Percentiles rank a stretch among this genome's conserved stretches.
phyloP scores from a whole-genome alignment of 352 stramenopile genomes.

The Globisporangium splendens region DNA sequence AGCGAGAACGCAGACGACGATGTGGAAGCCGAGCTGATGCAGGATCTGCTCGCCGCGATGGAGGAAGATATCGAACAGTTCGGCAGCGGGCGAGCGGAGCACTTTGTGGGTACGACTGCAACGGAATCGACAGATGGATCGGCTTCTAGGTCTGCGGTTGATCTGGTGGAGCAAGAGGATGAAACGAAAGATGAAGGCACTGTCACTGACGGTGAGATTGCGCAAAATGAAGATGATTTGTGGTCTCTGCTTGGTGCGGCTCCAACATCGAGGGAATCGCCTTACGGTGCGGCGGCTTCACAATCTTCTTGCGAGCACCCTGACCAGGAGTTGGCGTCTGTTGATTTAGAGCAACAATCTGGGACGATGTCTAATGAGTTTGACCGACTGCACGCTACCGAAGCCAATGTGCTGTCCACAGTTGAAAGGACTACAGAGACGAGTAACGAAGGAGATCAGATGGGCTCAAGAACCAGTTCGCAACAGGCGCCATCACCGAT shows the following conservation, averaged over 20 bases:
- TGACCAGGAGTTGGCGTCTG: background rate
- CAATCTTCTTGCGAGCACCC: background rate
- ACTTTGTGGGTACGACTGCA: slow-evolving; percentile 1
- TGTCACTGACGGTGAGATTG: slow-evolving; percentile 39
- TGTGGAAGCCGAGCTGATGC: slow-evolving; percentile 7
- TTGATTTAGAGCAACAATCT: too few species aligned
- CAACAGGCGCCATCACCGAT: background rate
- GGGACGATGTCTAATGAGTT: too few species aligned
- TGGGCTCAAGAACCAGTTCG: background rate
- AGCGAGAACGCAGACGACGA: slow-evolving; percentile 9
- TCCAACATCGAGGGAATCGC: background rate
- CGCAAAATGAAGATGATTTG: slow-evolving; percentile 56
- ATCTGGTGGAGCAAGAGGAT: slow-evolving; percentile 6
- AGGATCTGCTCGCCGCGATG: slow-evolving; percentile 15
- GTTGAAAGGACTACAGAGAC: background rate
- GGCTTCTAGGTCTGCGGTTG: background rate
- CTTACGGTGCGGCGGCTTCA: background rate
- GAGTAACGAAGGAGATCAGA: background rate
- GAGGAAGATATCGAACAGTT: slow-evolving; percentile 11
- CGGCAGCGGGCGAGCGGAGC: background rate
- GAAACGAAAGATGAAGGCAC: slow-evolving; percentile 11
- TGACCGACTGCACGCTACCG: background rate
- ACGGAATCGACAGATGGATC: background rate
- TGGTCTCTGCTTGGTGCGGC: slow-evolving; percentile 33
- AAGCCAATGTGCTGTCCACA: slow-evolving; percentile 18